These are phyloP conservation scores for Fragaria vesca DNA, from an alignment of 306 rosid species.

Conservation along the genomic window DNA sequence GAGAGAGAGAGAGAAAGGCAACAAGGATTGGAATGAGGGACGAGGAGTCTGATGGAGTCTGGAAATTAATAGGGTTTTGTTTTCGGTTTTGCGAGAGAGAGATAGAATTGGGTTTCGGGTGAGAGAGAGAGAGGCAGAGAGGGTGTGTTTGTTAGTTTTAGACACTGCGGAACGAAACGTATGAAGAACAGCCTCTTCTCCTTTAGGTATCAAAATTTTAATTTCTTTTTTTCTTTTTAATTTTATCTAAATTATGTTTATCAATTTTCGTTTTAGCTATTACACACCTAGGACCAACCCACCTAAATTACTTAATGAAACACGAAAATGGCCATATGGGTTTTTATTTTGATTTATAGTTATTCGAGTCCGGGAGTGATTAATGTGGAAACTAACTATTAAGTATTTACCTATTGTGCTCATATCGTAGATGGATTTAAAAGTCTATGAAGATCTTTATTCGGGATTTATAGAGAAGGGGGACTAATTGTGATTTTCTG, in stretches of 20 bases:
- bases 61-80: slow-evolving; percentile 61
- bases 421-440: too few species aligned
- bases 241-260: neutral
- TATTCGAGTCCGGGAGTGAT: too few species aligned
- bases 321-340: too few species aligned
- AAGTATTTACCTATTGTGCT: too few species aligned
- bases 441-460: too few species aligned
- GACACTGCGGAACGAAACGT: slow-evolving; percentile 63
- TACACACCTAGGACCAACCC: neutral
- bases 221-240: neutral
- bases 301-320: neutral
- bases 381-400: too few species aligned
- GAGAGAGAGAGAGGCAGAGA: slow-evolving; percentile 4
- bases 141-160: slow-evolving; percentile 31
- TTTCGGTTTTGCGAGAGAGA: slow-evolving; percentile 28
- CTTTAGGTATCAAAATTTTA: slow-evolving; percentile 6
- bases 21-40: slow-evolving; percentile 27
- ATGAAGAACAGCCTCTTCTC: slow-evolving; percentile 50
- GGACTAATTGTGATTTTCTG: too few species aligned
- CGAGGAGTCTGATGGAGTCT: neutral
- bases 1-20: neutral
- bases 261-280: neutral
- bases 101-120: slow-evolving; percentile 14
- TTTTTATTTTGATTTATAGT: too few species aligned
- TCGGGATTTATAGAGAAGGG: too few species aligned